Percentiles rank a stretch among this genome's conserved stretches.
Evolutionary conservation across 345 rosid species (phyloP).

Genomic region (Melaleuca quinquenervia): DNA sequence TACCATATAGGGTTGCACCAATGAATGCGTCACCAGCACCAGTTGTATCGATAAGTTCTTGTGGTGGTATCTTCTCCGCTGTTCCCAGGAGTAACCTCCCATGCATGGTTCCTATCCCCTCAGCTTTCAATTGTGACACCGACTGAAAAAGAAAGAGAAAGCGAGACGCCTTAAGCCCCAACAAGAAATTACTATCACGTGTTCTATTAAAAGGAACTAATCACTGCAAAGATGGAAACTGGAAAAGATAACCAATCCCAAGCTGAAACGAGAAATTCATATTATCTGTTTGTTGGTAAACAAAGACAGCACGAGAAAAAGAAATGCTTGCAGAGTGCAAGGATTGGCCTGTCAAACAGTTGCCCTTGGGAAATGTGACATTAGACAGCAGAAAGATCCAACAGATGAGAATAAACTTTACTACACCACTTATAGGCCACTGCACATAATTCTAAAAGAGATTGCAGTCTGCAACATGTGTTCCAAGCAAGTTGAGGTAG

Average conservation of each 20-base stretch:
- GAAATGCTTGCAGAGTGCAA: neutral
- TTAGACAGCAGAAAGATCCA: neutral
- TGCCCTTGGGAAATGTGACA: neutral
- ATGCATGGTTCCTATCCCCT: conserved; percentile 41
- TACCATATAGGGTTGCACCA: conserved; percentile 70
- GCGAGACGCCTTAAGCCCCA: neutral
- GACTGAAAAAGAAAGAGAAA: conserved; percentile 19
- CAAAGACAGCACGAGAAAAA: neutral
- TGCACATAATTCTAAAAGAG: neutral
- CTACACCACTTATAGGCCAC: neutral
- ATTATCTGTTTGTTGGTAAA: neutral
- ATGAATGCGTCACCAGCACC: conserved; percentile 94
- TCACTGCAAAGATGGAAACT: neutral
- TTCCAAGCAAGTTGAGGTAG: neutral
- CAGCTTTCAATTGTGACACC: conserved; percentile 25
- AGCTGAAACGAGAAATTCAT: neutral
- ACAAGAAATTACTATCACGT: neutral
- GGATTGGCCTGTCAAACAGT: neutral
- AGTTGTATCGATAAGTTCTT: conserved; percentile 69
- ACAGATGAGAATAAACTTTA: neutral
- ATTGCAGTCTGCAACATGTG: neutral
- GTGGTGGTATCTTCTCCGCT: conserved; percentile 68
- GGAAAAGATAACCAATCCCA: neutral
- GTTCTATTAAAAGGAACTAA: neutral
- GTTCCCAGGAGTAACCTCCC: conserved; percentile 66